Evolutionary conservation across 179 eudicot genomes (phyloP), one percentile per base, ranked within the genome.

Genomic region (Vitellaria paradoxa): DNA sequence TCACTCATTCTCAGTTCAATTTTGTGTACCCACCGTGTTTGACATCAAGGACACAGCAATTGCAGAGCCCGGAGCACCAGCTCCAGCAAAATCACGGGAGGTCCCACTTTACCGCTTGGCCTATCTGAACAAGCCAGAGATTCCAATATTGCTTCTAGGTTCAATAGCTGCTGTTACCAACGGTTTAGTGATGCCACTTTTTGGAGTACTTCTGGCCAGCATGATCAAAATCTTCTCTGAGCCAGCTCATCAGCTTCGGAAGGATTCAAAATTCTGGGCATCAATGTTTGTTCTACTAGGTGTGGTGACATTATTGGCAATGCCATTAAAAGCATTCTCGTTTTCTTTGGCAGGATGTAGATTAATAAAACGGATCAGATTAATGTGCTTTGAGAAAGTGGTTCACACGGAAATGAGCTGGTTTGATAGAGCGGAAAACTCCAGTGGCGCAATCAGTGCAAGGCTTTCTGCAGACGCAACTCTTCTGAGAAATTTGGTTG

Each of bases 331-430:
- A 68, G 73, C 78, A 7, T 83, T 81, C 69, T 74, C 76, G 15
- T 85, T 87, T 57, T 70, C 80, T 15, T 80, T 85, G 21, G 88
- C 90, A 8, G 87, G 90, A 17, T 68, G 86, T 72, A 85, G 75
- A 77, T 47, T 87, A 56, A 83, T 85, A 42, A 63, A 55, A 55
- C 55, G 90, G 75, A 78, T 87, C 40, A 79, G 89, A 61, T 47
- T 79, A 56, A 82, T 78, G 83, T 82, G 86, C 64, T 88, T 88
- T 40, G 86, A 85, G 80, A 84, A 80, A 65, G 83, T 85, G 61
- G 82, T 84, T 65, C 80, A 81, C 76, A 84, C 82, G 89, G 91
- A 88, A 77, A 76, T 88, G 52, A 68, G 85, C 30, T 88, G 91
- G 89, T 88, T 88, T 65, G 91, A 88, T 74, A 78, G 74, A 57